These are phyloP conservation scores for Salisapilia sapeloensis DNA, from an alignment of 352 stramenopile genomes.

Conservation along the genomic window DNA sequence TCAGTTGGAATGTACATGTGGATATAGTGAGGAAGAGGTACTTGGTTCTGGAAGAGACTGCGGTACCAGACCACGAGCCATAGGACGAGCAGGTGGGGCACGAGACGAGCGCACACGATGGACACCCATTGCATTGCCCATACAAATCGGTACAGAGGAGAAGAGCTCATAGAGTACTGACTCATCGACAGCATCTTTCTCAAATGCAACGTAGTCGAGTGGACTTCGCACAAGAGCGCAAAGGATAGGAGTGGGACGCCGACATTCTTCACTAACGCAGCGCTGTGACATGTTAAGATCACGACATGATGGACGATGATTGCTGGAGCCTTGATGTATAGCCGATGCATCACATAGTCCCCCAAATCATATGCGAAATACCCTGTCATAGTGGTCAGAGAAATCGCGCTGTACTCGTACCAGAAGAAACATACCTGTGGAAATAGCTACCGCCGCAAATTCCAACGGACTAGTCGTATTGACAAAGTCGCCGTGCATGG, in stretches of 20 bases:
- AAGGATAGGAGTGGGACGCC: slow-evolving; percentile 56
- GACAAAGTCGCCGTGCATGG: slow-evolving; percentile 19
- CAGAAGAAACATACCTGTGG: slow-evolving; percentile 17
- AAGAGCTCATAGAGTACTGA: slow-evolving; percentile 14
- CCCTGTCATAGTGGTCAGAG: slow-evolving; percentile 4
- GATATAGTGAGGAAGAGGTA: slow-evolving; percentile 5
- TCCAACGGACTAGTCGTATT: slow-evolving; percentile 13
- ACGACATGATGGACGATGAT: slow-evolving; percentile 63
- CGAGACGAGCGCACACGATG: slow-evolving; percentile 22
- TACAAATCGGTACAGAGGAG: slow-evolving; percentile 13
- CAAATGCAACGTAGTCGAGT: slow-evolving; percentile 61
- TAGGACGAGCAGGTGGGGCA: slow-evolving; percentile 24
- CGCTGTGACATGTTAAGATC: slow-evolving; percentile 68
- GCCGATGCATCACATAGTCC: slow-evolving; percentile 50
- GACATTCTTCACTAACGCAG: slow-evolving; percentile 48
- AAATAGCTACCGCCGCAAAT: slow-evolving; percentile 42
- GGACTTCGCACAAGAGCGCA: slow-evolving; percentile 55
- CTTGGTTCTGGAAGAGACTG: slow-evolving; percentile 21
- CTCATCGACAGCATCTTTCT: slow-evolving; percentile 63
- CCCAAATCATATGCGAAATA: slow-evolving; percentile 76
- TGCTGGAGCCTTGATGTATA: slow-evolving; percentile 53
- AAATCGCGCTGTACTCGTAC: neutral
- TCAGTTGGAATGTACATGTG: neutral
- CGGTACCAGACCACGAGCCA: slow-evolving; percentile 23
- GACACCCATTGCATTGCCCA: slow-evolving; percentile 38